Evolutionary conservation across 75 land plant genomes (phyloP).

Genomic region (Sequoia sempervirens): DNA sequence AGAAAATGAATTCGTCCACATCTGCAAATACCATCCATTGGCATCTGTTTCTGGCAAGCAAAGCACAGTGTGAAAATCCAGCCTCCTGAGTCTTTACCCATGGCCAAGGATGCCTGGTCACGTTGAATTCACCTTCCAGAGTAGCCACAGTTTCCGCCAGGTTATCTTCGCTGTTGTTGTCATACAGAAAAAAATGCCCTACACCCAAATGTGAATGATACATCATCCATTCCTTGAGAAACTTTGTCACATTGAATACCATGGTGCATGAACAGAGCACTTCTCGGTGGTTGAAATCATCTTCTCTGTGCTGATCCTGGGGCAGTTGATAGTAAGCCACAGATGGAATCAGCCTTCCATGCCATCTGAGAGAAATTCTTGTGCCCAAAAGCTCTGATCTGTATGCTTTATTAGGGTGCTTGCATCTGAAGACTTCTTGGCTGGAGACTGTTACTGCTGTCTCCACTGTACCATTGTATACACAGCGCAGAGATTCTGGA

Average conservation of each 20-base stretch:
- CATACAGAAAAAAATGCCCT: slow-evolving; percentile 70
- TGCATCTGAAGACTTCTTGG: slow-evolving; percentile 86
- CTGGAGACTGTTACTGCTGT: slow-evolving; percentile 47
- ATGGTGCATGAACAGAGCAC: slow-evolving; percentile 78
- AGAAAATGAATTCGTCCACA: slow-evolving; percentile 79
- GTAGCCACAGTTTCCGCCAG: slow-evolving; percentile 20
- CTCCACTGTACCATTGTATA: slow-evolving; percentile 37
- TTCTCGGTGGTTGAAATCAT: background rate
- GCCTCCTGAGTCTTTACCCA: slow-evolving; percentile 94
- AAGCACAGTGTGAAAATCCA: slow-evolving; percentile 75
- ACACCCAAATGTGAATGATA: slow-evolving; percentile 77
- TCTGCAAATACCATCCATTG: slow-evolving; percentile 77
- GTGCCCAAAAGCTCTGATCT: slow-evolving; percentile 3
- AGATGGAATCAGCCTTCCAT: slow-evolving; percentile 12
- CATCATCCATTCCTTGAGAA: slow-evolving; percentile 73
- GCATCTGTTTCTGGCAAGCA: slow-evolving; percentile 38
- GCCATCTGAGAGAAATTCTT: slow-evolving; percentile 15
- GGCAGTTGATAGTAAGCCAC: slow-evolving; percentile 24
- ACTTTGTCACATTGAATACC: slow-evolving; percentile 74
- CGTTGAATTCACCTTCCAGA: slow-evolving; percentile 16
- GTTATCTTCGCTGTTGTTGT: slow-evolving; percentile 80
- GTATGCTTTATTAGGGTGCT: slow-evolving; percentile 27
- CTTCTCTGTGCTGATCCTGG: background rate
- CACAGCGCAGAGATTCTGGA: slow-evolving; percentile 37
- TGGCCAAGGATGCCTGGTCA: slow-evolving; percentile 51